These are phyloP conservation scores for Neurospora discreta DNA, from an alignment of 495 filamentous ascomycete genomes.

Conservation along the genomic window DNA sequence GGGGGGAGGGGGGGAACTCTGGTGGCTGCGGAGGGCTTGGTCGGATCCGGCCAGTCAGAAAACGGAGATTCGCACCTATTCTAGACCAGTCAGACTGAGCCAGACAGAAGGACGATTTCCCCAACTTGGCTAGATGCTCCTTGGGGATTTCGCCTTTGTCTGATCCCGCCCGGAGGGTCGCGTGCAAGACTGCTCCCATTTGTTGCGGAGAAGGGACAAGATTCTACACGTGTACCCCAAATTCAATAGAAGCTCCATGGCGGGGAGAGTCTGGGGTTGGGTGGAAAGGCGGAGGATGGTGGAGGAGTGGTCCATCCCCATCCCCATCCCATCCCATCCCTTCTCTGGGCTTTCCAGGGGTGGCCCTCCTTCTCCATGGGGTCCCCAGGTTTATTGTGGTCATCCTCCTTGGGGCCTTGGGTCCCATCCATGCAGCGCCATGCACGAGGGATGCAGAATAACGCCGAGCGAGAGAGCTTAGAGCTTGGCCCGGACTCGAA, in stretches of 20 bases:
- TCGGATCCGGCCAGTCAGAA: slow-evolving; percentile 12
- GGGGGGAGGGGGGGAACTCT: too few relatives aligned
- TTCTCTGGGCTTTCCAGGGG: background rate
- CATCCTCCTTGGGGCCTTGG: background rate
- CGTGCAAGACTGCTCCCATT: slow-evolving; percentile 6
- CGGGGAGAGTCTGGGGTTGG: background rate
- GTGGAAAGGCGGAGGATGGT: background rate
- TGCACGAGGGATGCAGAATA: background rate
- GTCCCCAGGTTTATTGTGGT: background rate
- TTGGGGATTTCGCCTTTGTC: slow-evolving; percentile 27
- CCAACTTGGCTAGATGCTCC: slow-evolving; percentile 20
- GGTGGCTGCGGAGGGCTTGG: slow-evolving; percentile 6
- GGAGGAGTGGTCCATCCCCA: background rate
- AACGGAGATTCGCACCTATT: background rate
- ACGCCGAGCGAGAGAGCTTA: background rate
- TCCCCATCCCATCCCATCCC: background rate
- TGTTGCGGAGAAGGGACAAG: background rate
- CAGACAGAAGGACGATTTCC: slow-evolving; percentile 14
- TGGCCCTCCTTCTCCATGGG: background rate
- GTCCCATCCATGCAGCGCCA: background rate
- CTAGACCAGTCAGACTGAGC: slow-evolving; percentile 1
- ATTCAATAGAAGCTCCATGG: background rate
- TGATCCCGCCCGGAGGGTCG: slow-evolving; percentile 20
- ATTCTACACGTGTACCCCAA: background rate
- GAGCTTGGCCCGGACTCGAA: background rate